These are phyloP conservation scores for Arthrocladium fulminans DNA, from an alignment of 2,329 filamentous ascomycete genomes.

Conservation along the genomic window DNA sequence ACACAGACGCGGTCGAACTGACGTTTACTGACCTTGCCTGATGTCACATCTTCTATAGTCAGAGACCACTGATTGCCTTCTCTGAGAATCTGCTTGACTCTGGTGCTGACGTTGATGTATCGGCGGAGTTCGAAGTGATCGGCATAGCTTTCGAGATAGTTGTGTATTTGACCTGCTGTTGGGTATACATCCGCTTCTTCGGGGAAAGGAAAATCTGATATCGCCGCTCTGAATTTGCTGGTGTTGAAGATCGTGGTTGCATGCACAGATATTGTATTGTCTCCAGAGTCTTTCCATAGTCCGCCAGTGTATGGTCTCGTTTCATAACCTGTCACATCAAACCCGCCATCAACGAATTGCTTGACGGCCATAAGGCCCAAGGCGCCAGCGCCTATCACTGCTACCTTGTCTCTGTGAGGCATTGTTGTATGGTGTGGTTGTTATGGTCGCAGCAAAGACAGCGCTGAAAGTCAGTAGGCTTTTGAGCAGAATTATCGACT, in stretches of 20 bases:
- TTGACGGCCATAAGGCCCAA: slow-evolving; percentile 26
- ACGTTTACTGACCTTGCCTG: slow-evolving; percentile 19
- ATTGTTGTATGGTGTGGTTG: too few relatives aligned
- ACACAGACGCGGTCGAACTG: slow-evolving; percentile 35
- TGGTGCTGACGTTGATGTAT: slow-evolving; percentile 29
- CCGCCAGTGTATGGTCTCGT: slow-evolving; percentile 35
- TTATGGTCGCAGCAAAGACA: too few relatives aligned
- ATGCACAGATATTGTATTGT: slow-evolving; percentile 28
- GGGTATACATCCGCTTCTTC: slow-evolving; percentile 28
- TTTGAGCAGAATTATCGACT: too few relatives aligned
- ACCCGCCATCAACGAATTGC: slow-evolving; percentile 37
- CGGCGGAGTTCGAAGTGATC: slow-evolving; percentile 31
- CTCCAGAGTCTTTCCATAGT: slow-evolving; percentile 36
- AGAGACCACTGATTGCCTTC: slow-evolving; percentile 29
- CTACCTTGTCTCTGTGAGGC: slow-evolving; percentile 6
- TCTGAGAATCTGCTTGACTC: slow-evolving; percentile 25
- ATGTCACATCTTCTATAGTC: slow-evolving; percentile 21
- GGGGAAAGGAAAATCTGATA: slow-evolving; percentile 37
- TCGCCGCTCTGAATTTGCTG: slow-evolving; percentile 34
- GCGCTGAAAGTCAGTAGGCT: too few relatives aligned
- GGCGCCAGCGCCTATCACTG: slow-evolving; percentile 12
- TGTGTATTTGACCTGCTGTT: slow-evolving; percentile 26
- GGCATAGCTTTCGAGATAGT: slow-evolving; percentile 37
- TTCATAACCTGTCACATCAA: slow-evolving; percentile 35
- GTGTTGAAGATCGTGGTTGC: slow-evolving; percentile 29